Evolutionary conservation across 2,329 filamentous ascomycete species (phyloP), one percentile per base, ranked within the genome.

Genomic region (Beauveria sp.): DNA sequence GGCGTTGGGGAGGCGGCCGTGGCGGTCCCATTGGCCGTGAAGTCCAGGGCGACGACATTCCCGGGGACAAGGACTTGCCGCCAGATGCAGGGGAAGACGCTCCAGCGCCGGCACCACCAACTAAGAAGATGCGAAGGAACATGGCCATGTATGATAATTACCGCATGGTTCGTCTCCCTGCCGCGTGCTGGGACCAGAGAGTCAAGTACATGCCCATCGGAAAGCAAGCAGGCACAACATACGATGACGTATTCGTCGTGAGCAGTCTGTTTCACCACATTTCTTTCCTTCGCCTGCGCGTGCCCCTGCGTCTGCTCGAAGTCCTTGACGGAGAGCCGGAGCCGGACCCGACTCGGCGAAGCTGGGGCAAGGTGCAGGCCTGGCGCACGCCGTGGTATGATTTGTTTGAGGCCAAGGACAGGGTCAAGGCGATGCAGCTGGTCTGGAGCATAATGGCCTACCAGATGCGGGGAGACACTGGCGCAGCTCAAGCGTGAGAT

Each of bases 21-120:
- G 85, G 85, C 37, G 85, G 85, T 0, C 82, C 84, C 3, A 86
- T 87, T 63, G 85, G 85, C 2, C 78, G 82, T 28, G 85, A 88
- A 70, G 73, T 83, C 37, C 82, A 84, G 50, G 75, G 75, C 47
- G 77, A 81, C 63, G 68, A 73, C 10, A 66, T 77, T 28, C 66
- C 77, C 14, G 78, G 77, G 22, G 80, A 82, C 63, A 80, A 79
- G 67, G 78, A 80, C 57, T 70, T 70, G 48, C 66, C 67, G 24
- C 68, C 65, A 43, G 68, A 71, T 18, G 63, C 65, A 6, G 67
- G 71, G 48, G 67, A 67, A 34, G 37, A 62, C 16, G 50, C 64
- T 24, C 60, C 60, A 70, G 67, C 5, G 64, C 67, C 5, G 52
- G 63, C 2, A 57, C 74, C 72, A 4, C 64, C 69, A 3, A 69